Conservation (phyloP, 1,284 basidiomycete genomes). For the Ustilago esculenta region DNA sequence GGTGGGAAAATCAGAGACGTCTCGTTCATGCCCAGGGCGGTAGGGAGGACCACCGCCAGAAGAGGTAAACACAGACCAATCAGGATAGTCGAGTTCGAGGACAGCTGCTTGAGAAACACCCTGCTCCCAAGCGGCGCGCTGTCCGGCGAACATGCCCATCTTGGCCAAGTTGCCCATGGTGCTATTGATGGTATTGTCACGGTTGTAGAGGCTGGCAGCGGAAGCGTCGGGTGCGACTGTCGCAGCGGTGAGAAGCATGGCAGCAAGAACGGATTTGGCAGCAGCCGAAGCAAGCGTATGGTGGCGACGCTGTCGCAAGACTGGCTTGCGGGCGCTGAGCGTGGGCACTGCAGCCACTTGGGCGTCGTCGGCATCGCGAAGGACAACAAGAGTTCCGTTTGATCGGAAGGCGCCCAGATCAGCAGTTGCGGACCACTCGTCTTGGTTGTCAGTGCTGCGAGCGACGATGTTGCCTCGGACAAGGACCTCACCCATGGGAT, state of each 20-base stretch:
- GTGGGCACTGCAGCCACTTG: slow-evolving; percentile 30
- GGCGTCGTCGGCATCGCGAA: slow-evolving; percentile 40
- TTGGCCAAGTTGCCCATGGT: slow-evolving; percentile 53
- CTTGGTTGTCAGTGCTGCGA: background rate
- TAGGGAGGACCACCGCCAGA: slow-evolving; percentile 43
- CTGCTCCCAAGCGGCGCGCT: slow-evolving; percentile 64
- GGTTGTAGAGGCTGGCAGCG: slow-evolving; percentile 14
- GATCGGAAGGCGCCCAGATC: slow-evolving; percentile 58
- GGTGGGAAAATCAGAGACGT: slow-evolving; percentile 22
- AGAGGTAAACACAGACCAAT: slow-evolving; percentile 56
- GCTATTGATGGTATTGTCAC: slow-evolving; percentile 41
- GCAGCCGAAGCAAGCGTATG: slow-evolving; percentile 3
- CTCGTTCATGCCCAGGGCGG: slow-evolving; percentile 29
- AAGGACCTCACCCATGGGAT: slow-evolving; percentile 56
- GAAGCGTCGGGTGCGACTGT: slow-evolving; percentile 8
- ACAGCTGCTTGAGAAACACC: slow-evolving; percentile 60
- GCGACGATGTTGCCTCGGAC: slow-evolving; percentile 53
- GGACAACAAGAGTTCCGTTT: slow-evolving; percentile 62
- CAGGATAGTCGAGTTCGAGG: slow-evolving; percentile 55
- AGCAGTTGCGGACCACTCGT: slow-evolving; percentile 53
- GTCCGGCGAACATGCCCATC: slow-evolving; percentile 51
- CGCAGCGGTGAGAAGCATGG: slow-evolving; percentile 10
- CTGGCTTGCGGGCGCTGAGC: slow-evolving; percentile 29
- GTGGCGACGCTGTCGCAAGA: slow-evolving; percentile 25
- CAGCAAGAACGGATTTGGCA: slow-evolving; percentile 18